These are phyloP conservation scores for Termitomyces sp. DNA, from an alignment of 768 basidiomycete genomes.

Conservation along the genomic window DNA sequence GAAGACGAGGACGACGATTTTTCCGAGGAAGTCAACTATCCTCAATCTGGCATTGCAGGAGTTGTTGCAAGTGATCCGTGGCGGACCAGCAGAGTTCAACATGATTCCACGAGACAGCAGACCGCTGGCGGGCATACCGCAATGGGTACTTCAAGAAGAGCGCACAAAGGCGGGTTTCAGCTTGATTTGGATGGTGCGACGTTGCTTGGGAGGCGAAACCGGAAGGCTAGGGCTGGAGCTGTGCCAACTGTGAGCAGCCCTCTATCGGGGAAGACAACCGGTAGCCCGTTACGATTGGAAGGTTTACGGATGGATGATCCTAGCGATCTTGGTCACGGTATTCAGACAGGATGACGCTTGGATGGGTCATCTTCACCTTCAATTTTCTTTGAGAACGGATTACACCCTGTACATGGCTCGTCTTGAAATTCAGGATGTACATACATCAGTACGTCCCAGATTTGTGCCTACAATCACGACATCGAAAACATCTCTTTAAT, in stretches of 20 bases:
- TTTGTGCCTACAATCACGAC: neutral
- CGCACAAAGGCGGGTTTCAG: slow-evolving; percentile 54
- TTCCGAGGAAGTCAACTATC: slow-evolving; percentile 31
- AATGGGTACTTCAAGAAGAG: slow-evolving; percentile 8
- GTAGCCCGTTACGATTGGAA: slow-evolving; percentile 24
- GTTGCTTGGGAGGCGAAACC: slow-evolving; percentile 70
- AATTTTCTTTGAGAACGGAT: neutral
- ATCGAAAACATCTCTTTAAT: neutral
- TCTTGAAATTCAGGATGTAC: neutral
- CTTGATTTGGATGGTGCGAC: slow-evolving; percentile 87
- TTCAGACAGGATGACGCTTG: slow-evolving; percentile 13
- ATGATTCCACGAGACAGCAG: slow-evolving; percentile 21
- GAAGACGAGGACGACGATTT: slow-evolving; percentile 83
- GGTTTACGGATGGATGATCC: slow-evolving; percentile 17
- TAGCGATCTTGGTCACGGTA: slow-evolving; percentile 18
- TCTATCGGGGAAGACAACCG: slow-evolving; percentile 26
- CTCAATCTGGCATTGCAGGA: slow-evolving; percentile 6
- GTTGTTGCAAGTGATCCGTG: slow-evolving; percentile 16
- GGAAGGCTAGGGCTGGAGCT: slow-evolving; percentile 24
- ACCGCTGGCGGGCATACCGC: slow-evolving; percentile 5
- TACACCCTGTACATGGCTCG: neutral
- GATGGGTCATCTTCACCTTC: neutral
- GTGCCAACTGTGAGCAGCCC: slow-evolving; percentile 29
- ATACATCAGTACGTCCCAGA: neutral
- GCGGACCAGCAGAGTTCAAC: slow-evolving; percentile 33